A percentile compares a stretch with the other conserved stretches of the same genome.
Conservation (phyloP, 108 stramenopile genomes). For the Discostella stelligeroides region DNA sequence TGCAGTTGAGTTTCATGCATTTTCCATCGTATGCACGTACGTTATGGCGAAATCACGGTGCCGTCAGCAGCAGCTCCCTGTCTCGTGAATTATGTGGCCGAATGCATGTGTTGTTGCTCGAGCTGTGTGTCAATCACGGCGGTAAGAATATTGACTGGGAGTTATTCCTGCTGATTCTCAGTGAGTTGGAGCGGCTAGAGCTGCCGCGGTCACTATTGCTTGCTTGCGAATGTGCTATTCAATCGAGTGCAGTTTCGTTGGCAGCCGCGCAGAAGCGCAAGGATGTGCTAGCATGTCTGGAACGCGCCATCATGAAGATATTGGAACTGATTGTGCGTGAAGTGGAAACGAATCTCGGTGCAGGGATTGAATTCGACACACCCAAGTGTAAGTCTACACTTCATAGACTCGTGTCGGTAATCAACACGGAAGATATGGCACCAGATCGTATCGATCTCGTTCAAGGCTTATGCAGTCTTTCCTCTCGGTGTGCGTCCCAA, state of each 20-base stretch:
- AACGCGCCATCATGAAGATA: constrained; percentile 23
- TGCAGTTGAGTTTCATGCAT: constrained; percentile 75
- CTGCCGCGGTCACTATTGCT: constrained; percentile 71
- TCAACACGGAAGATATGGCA: constrained; percentile 12
- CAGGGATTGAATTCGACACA: constrained; percentile 21
- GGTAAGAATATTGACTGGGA: constrained; percentile 53
- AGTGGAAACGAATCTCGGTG: constrained; percentile 7
- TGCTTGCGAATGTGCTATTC: constrained; percentile 61
- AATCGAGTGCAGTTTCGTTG: constrained; percentile 30
- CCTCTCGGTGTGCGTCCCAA: constrained; percentile 7
- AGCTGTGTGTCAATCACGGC: constrained; percentile 63
- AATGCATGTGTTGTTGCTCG: constrained; percentile 70
- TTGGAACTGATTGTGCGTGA: constrained; percentile 21
- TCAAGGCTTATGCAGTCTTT: constrained; percentile 15
- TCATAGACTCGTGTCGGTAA: constrained; percentile 26
- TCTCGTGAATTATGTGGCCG: constrained; percentile 59
- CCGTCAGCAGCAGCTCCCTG: constrained; percentile 16
- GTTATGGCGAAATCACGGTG: constrained; percentile 78
- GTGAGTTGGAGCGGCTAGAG: constrained; percentile 53
- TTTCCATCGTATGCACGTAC: constrained; percentile 83
- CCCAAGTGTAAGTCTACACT: constrained; percentile 26
- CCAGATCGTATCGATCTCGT: constrained; percentile 18
- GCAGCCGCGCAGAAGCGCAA: constrained; percentile 18
- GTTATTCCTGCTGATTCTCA: constrained; percentile 56
- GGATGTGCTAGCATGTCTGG: constrained; percentile 30